phyloP scores from a whole-genome alignment of 306 rosid species.

The Cicer arietinum region DNA sequence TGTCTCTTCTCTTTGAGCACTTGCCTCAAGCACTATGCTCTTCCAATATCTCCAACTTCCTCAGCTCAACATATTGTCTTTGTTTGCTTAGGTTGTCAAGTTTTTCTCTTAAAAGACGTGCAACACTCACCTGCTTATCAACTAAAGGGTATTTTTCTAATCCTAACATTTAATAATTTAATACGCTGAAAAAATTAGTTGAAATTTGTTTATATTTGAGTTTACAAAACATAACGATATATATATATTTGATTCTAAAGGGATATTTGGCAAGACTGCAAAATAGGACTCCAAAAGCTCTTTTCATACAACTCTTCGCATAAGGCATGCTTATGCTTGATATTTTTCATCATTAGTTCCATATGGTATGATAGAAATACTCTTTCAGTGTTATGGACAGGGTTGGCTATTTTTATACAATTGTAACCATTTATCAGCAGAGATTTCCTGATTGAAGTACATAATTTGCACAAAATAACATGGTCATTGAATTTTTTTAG shows the following conservation, averaged over 20 bases:
- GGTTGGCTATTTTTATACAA: constrained; percentile 14
- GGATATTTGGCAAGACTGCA: too few relatives aligned
- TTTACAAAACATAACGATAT: too few relatives aligned
- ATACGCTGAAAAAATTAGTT: too few relatives aligned
- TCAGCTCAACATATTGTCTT: constrained; percentile 77
- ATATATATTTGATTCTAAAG: too few relatives aligned
- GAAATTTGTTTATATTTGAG: too few relatives aligned
- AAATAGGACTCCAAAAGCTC: not conserved
- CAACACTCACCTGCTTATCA: constrained; percentile 79
- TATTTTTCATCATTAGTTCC: constrained; percentile 7
- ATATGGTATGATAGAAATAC: constrained; percentile 29
- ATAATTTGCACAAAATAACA: constrained; percentile 14
- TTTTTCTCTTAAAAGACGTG: constrained; percentile 80
- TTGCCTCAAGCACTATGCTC: constrained; percentile 81
- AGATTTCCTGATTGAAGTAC: constrained; percentile 27
- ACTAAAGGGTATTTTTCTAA: too few relatives aligned
- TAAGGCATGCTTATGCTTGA: too few relatives aligned
- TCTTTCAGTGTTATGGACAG: constrained; percentile 24
- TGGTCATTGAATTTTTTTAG: constrained; percentile 18
- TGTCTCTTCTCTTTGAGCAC: constrained; percentile 70
- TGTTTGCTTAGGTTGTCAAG: constrained; percentile 80
- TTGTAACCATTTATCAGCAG: constrained; percentile 35
- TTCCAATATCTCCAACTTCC: constrained; percentile 82
- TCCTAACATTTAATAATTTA: too few relatives aligned
- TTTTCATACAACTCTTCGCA: constrained; percentile 25